Base-by-base conservation (phyloP, 177 flowering plant species). In the Vitis hybrid region DNA sequence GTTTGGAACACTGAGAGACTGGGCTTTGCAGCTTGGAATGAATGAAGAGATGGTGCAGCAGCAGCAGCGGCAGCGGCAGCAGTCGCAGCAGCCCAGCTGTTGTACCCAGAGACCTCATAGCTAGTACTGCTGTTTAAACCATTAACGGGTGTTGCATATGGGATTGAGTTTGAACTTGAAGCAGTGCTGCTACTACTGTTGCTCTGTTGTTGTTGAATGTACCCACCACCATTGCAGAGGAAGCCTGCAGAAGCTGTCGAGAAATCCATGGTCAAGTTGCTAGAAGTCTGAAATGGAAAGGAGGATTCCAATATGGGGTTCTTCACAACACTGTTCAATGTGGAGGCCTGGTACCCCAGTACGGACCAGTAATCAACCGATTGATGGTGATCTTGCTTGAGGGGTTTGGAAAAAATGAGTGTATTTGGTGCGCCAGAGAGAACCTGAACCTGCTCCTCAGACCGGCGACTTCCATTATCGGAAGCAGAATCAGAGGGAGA, bases 1-100 rank as follows among this genome's bases (percentile, higher is more conserved):
- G 93, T 87, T 85, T 87, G 96, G 58, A 83, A 84, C 63, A 83
- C 80, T 12, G 87, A 79, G 8, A 85, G 76, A 71, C 68, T 87
- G 1, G 86, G 77, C 67, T 85, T 90, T 51, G 82, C 81, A 72
- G 82, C 11, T 74, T 84, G 91, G 63, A 73, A 79, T 41, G 86
- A 73, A 73, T 80, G 90, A 58, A 73, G 62, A 59, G 82, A 61
- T 61, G 81, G 84, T 57, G 85, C 51, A 57, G 77, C 77, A 24
- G 27, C 27, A 24, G 27, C 27, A 2, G 24, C 24, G 0, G 18
- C 18, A n/a, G n/a, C n/a, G n/a, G n/a, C n/a, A 21, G 41, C 41
- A 4, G 41, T 35, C 5, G 84, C n/a, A 27, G 66, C 53, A 35
- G 18, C 59, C 72, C 88, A 83, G 71, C 68, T 79, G 1, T 81